Percentiles rank a stretch among this genome's conserved stretches.
Evolutionary conservation across 2,329 filamentous ascomycete species (phyloP).

Genomic region (Pseudogymnoascus sp.): DNA sequence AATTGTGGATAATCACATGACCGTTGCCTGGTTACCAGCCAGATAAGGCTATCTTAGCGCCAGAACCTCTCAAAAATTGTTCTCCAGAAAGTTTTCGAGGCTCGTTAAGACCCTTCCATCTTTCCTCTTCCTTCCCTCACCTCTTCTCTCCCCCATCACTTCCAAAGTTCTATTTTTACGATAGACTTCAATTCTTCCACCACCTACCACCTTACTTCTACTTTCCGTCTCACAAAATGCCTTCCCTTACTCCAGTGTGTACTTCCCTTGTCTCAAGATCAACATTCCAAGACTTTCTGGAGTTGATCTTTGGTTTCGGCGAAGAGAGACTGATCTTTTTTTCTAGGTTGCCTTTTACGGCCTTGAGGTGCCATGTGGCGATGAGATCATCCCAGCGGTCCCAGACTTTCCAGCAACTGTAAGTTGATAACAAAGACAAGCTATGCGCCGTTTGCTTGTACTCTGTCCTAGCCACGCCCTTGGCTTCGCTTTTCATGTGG

Average conservation of each 20-base stretch:
- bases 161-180: not conserved
- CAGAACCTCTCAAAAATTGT: constrained; percentile 6
- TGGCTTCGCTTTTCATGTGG: not conserved
- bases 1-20: constrained; percentile 5
- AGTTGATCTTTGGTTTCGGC: not conserved
- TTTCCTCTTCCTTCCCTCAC: not conserved
- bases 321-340: not conserved
- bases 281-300: not conserved
- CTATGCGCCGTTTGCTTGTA: not conserved
- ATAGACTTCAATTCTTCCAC: constrained; percentile 4
- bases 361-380: constrained; percentile 80
- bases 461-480: not conserved
- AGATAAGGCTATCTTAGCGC: constrained; percentile 4
- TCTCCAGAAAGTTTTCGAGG: constrained; percentile 8
- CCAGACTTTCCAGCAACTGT: constrained; percentile 77
- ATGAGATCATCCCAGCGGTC: constrained; percentile 70
- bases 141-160: not conserved
- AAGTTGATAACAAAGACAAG: constrained; percentile 34
- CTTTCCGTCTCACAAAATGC: not conserved
- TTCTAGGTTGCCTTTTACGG: constrained; percentile 71
- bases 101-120: constrained; percentile 5
- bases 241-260: constrained; percentile 6
- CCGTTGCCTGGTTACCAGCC: constrained; percentile 5
- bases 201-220: not conserved
- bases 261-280: not conserved